These are phyloP conservation scores for Lactarius hatsudake DNA, from an alignment of 768 basidiomycete species.

Conservation along the genomic window DNA sequence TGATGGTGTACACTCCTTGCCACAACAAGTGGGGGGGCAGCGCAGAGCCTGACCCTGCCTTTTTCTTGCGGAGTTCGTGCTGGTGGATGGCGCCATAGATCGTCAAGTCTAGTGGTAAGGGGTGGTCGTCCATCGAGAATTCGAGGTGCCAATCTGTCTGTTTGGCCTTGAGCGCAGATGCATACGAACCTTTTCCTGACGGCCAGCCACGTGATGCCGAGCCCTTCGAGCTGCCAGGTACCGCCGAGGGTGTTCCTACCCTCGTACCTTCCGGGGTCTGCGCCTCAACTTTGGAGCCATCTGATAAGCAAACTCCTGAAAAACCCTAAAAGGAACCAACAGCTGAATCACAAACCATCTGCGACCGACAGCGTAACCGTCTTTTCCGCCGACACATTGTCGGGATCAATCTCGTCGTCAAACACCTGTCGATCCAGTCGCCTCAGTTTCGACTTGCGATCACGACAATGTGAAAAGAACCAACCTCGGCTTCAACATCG, in stretches of 20 bases:
- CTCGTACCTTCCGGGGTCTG: conserved; percentile 97
- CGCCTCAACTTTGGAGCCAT: conserved; percentile 91
- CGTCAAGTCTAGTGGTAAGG: conserved; percentile 82
- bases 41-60: conserved; percentile 41
- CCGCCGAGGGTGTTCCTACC: conserved; percentile 76
- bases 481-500: conserved; percentile 74
- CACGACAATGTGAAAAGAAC: conserved; percentile 11
- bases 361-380: conserved; percentile 82
- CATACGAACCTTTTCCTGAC: conserved; percentile 70
- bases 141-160: conserved; percentile 97
- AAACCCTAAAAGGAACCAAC: background rate
- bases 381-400: conserved; percentile 69
- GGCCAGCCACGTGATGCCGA: conserved; percentile 36
- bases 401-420: conserved; percentile 81
- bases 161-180: conserved; percentile 88
- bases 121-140: conserved; percentile 89
- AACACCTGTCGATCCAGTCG: conserved; percentile 50
- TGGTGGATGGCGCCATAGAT: conserved; percentile 97
- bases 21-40: conserved; percentile 73
- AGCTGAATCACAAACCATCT: conserved; percentile 50
- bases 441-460: conserved; percentile 3
- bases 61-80: conserved; percentile 76
- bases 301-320: conserved; percentile 38
- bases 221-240: conserved; percentile 42
- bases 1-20: conserved; percentile 88